Percentiles rank a stretch among this genome's conserved stretches.
Evolutionary conservation across 176 grass and related monocot species (phyloP).

Genomic region (Eragrostis nindensis): DNA sequence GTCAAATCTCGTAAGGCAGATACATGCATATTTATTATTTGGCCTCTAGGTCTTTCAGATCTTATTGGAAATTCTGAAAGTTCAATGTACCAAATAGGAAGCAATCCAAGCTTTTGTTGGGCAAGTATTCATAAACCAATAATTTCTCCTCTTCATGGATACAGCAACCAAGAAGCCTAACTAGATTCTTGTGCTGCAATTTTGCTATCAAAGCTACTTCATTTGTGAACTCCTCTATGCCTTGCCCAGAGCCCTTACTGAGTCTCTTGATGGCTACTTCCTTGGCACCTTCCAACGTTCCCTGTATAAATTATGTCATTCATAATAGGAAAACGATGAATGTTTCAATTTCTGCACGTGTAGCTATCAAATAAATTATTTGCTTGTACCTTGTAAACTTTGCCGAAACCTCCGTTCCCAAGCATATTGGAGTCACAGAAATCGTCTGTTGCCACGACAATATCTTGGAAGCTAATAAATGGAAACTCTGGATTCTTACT

Average conservation of each 20-base stretch:
- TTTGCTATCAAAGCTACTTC: conserved; percentile 15
- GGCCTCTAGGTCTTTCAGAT: background rate
- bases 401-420: conserved; percentile 50
- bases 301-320: background rate
- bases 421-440: conserved; percentile 43
- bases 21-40: background rate
- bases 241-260: conserved; percentile 34
- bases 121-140: conserved; percentile 32
- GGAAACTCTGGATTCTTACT: background rate
- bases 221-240: conserved; percentile 28
- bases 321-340: background rate
- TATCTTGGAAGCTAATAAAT: conserved; percentile 27
- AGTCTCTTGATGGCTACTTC: conserved; percentile 52
- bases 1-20: background rate
- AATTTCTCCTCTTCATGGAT: conserved; percentile 44
- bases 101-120: conserved; percentile 36
- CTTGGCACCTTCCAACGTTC: background rate
- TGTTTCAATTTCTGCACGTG: background rate
- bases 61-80: background rate
- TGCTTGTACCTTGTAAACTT: conserved; percentile 52
- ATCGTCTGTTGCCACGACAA: conserved; percentile 30
- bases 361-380: background rate
- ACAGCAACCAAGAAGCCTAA: conserved; percentile 40
- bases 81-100: conserved; percentile 31
- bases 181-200: conserved; percentile 32